Base-by-base conservation (phyloP, 768 basidiomycete species). In the Kwoniella dejecticola region DNA sequence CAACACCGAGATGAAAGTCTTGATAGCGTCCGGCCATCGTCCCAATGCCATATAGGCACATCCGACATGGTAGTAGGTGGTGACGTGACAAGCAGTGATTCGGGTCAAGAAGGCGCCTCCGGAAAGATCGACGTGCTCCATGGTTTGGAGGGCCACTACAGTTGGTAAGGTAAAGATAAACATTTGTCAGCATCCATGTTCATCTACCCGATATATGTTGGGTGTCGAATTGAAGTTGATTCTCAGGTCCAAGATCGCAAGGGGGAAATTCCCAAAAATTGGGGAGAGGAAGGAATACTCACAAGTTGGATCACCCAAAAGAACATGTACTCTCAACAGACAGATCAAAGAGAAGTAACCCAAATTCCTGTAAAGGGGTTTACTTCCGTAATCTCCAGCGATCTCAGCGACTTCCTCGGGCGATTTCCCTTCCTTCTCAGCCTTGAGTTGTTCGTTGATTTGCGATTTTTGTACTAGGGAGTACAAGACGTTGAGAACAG, bases 261-360 rank as follows among this genome's bases (percentile, higher is more conserved):
- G n/a, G n/a, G n/a, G n/a, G n/a, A n/a, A n/a, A n/a, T n/a, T n/a
- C n/a, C n/a, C n/a, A 24, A 12, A n/a, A 24, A 27, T 11, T n/a
- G 7, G 26, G 17, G 15, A 17, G 31, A 31, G 7, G 24, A 38
- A 36, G 6, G 30, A 31, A 26, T 5, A 74, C 77, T 63, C 48
- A 79, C 77, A 72, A 7, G 79, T 79, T 17, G 76, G 77, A 67
- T 99, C 96, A 27, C 96, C 96, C 13, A 99, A 86, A 21, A 98
- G 85, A 48, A 91, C 89, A 77, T 98, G 96, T 2, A 99, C 96
- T 19, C 96, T 88, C 44, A 99, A 83, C 29, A 99, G 86, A 47
- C 94, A 95, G 69, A 98, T 88, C 69, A 98, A 84, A 67, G 91
- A 93, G 83, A 97, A 98, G 81, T 97, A 97, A 4, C 96, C 96